phyloP scores from a whole-genome alignment of 1,139 yeast genomes.

The Yamadazyma friedrichii region DNA sequence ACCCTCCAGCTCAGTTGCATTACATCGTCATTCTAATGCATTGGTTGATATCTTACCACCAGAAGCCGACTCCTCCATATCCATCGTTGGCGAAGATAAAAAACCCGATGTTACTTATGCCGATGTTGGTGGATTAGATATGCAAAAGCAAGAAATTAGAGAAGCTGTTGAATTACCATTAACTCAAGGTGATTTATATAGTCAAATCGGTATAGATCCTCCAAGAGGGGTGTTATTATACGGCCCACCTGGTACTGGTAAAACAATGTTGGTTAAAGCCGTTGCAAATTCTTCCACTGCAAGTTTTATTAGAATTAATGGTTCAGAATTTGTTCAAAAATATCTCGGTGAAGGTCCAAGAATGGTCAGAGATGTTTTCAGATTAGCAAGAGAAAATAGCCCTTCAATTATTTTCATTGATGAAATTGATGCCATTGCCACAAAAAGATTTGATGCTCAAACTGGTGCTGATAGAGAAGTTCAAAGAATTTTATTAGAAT shows the following conservation, averaged over 20 bases:
- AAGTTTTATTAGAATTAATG: constrained; percentile 92
- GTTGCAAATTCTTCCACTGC: constrained; percentile 98
- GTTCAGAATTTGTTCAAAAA: constrained; percentile 97
- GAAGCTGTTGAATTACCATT: constrained; percentile 98
- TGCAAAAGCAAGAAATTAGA: constrained; percentile 98
- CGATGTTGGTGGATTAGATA: constrained; percentile 98
- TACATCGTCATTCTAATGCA: constrained; percentile 98
- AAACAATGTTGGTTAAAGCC: constrained; percentile 98
- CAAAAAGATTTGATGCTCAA: constrained; percentile 98
- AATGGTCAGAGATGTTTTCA: constrained; percentile 97
- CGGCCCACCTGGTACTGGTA: constrained; percentile 99
- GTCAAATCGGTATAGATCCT: constrained; percentile 98
- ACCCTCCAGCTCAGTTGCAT: constrained; percentile 93
- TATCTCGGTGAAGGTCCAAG: constrained; percentile 99
- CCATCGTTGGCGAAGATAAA: constrained; percentile 92
- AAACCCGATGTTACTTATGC: constrained; percentile 88
- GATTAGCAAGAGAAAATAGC: constrained; percentile 94
- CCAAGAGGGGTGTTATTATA: constrained; percentile 96
- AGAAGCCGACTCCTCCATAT: constrained; percentile 95
- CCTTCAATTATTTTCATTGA: constrained; percentile 97
- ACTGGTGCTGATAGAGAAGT: constrained; percentile 99
- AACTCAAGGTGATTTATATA: constrained; percentile 92
- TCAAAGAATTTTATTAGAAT: constrained; percentile 93
- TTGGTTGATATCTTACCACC: constrained; percentile 97
- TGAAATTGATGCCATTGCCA: constrained; percentile 98